These are phyloP conservation scores for Talaromyces atroroseus DNA, from an alignment of 2,329 filamentous ascomycete genomes.

Conservation along the genomic window DNA sequence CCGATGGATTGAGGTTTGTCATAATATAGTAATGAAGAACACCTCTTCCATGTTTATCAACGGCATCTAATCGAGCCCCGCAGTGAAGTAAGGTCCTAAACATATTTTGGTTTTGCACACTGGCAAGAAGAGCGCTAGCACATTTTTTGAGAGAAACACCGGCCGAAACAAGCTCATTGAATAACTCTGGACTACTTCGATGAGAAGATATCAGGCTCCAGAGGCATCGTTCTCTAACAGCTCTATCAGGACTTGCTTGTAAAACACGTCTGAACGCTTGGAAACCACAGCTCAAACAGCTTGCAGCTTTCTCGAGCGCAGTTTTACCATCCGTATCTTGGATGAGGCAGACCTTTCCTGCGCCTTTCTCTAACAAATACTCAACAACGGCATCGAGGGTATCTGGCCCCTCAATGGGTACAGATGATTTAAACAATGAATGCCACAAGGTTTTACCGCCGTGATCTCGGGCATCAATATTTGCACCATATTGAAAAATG, in stretches of 20 bases:
- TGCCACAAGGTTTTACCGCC: neutral
- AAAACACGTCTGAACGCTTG: neutral
- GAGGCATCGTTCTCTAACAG: neutral
- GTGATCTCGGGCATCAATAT: neutral
- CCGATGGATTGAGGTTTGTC: neutral
- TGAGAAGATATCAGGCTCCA: neutral
- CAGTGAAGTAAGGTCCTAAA: neutral
- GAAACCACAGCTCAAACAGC: neutral
- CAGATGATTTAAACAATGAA: neutral
- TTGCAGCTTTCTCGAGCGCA: neutral
- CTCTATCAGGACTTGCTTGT: neutral
- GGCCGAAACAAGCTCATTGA: neutral
- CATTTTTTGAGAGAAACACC: neutral
- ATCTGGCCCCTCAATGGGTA: neutral
- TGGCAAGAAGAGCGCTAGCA: neutral
- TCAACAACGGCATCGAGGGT: neutral
- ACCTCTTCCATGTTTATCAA: neutral
- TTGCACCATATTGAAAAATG: neutral
- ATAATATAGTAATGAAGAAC: neutral
- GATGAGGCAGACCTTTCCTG: neutral
- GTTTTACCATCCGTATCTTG: neutral
- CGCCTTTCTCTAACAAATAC: neutral
- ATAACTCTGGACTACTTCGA: neutral
- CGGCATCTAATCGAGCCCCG: neutral
- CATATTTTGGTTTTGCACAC: neutral